Evolutionary conservation across 2,329 filamentous ascomycete genomes (phyloP).

Genomic region (Cordyceps farinosa): DNA sequence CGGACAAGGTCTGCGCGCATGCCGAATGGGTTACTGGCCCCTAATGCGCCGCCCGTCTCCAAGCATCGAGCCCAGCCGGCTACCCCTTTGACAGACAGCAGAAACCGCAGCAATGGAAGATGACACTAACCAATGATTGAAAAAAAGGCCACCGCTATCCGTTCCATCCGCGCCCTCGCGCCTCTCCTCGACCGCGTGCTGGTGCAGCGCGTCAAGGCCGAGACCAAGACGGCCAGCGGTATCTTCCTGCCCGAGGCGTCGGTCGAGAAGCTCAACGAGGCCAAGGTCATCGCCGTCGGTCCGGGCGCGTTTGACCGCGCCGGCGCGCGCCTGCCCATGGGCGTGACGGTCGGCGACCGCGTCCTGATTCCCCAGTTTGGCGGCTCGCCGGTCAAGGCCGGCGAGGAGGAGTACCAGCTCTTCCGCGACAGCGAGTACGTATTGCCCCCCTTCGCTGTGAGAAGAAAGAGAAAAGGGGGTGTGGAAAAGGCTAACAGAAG

Average conservation of each 20-base stretch:
- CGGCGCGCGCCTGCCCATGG: conserved; percentile 81
- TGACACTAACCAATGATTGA: background rate
- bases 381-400: conserved; percentile 92
- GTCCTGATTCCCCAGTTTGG: conserved; percentile 97
- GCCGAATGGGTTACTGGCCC: background rate
- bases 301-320: conserved; percentile 85
- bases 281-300: conserved; percentile 90
- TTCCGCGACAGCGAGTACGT: conserved; percentile 98
- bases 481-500: conserved; percentile 20
- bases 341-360: conserved; percentile 79
- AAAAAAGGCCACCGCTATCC: conserved; percentile 67
- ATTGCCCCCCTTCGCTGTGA: background rate
- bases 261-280: conserved; percentile 98
- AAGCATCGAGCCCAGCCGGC: too few relatives aligned
- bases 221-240: conserved; percentile 91
- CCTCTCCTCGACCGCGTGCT: conserved; percentile 97
- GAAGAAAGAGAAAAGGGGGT: too few relatives aligned
- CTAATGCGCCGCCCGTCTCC: background rate
- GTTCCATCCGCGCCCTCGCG: conserved; percentile 90
- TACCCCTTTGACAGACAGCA: background rate
- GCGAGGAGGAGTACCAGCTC: conserved; percentile 91
- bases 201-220: conserved; percentile 95
- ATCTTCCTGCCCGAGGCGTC: conserved; percentile 97
- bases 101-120: background rate
- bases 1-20: background rate